A percentile compares a stretch with the other conserved stretches of the same genome.
These are phyloP conservation scores for Phlyctochytrium bullatum DNA, from an alignment of 192 early-diverging fungal species.

Conservation along the genomic window DNA sequence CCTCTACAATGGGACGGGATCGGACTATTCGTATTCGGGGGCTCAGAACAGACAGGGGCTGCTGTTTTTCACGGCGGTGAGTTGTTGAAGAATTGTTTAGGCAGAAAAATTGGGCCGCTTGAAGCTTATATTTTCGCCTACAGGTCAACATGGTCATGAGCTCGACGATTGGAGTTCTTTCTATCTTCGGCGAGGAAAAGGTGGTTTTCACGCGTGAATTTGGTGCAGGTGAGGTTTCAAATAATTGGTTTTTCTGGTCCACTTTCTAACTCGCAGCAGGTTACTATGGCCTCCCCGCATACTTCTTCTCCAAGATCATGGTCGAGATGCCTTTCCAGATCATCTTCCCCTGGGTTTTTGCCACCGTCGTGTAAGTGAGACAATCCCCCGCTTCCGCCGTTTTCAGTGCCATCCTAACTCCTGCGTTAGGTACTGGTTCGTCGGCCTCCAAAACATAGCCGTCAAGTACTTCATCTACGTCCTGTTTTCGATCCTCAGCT, in stretches of 20 bases:
- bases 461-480: constrained; percentile 22
- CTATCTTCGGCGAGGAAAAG: constrained; percentile 50
- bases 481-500: constrained; percentile 11
- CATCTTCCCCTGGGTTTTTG: constrained; percentile 41
- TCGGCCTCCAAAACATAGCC: constrained; percentile 47
- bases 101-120: neutral
- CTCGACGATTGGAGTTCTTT: constrained; percentile 42
- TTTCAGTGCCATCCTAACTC: neutral
- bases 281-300: constrained; percentile 57
- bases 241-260: neutral
- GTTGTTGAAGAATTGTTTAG: neutral
- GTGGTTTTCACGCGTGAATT: constrained; percentile 57
- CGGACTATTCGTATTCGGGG: constrained; percentile 26
- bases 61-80: constrained; percentile 26
- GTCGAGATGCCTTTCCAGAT: constrained; percentile 59
- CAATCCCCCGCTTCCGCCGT: neutral
- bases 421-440: constrained; percentile 49
- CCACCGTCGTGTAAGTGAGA: constrained; percentile 22
- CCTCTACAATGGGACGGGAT: constrained; percentile 48
- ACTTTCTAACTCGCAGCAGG: constrained; percentile 13
- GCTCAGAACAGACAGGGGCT: constrained; percentile 55
- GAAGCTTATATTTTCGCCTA: constrained; percentile 17
- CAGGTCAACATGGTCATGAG: constrained; percentile 45
- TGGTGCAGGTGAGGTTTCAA: constrained; percentile 24
- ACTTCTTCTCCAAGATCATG: constrained; percentile 56